Conservation (phyloP, 306 rosid genomes). For the Trifolium pratense region DNA sequence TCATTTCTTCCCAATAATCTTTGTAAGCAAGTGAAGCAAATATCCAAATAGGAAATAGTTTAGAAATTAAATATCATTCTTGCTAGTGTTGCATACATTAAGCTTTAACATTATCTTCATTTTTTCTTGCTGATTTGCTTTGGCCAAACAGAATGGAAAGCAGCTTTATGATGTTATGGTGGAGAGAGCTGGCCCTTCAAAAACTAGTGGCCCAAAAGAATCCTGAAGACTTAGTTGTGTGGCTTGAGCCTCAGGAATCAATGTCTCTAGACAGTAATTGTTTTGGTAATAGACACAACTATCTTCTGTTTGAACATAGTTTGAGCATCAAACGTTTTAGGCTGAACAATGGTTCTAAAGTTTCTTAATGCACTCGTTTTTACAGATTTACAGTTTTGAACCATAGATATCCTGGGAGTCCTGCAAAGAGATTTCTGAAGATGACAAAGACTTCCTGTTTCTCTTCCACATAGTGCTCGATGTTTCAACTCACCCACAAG, state of each 20-base stretch:
- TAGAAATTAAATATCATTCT: constrained; percentile 12
- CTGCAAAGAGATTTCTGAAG: background rate
- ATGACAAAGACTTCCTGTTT: background rate
- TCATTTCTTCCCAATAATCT: constrained; percentile 91
- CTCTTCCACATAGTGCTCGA: constrained; percentile 22
- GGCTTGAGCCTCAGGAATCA: constrained; percentile 36
- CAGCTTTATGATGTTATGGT: constrained; percentile 88
- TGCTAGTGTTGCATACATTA: constrained; percentile 13
- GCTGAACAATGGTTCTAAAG: constrained; percentile 6
- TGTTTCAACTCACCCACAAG: background rate
- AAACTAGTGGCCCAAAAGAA: constrained; percentile 72
- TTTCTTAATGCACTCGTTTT: constrained; percentile 1
- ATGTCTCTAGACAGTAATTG: background rate
- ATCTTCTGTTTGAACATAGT: background rate
- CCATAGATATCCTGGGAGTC: background rate
- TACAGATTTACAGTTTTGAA: constrained; percentile 23
- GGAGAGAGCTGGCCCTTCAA: constrained; percentile 95
- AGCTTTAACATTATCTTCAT: constrained; percentile 31
- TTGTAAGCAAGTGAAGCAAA: constrained; percentile 56
- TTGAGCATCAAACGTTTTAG: constrained; percentile 22
- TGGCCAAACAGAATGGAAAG: constrained; percentile 81
- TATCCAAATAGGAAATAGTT: constrained; percentile 26
- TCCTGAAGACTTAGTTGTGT: constrained; percentile 43
- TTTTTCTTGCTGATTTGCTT: constrained; percentile 40
- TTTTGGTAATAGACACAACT: constrained; percentile 1